Evolutionary conservation across 2,329 filamentous ascomycete genomes (phyloP).

Genomic region (Aspergillus oerlinghausenensis): DNA sequence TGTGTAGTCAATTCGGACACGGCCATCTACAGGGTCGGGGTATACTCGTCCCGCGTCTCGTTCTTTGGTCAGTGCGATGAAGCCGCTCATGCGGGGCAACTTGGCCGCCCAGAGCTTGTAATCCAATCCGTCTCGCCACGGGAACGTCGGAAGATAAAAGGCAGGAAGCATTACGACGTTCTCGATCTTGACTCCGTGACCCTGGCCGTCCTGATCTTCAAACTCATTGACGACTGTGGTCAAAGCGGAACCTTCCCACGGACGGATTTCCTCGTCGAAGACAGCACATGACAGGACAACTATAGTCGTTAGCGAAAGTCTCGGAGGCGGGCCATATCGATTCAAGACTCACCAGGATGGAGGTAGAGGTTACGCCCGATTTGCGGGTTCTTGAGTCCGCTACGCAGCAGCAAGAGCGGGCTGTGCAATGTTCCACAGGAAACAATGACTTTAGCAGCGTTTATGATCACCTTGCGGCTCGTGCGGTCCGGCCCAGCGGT

Average conservation of each 20-base stretch:
- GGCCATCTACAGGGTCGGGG: constrained; percentile 63
- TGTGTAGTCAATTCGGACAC: constrained; percentile 64
- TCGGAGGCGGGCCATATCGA: too few species aligned
- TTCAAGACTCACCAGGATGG: constrained; percentile 62
- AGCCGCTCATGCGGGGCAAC: constrained; percentile 64
- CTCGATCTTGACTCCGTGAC: constrained; percentile 81
- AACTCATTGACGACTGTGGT: constrained; percentile 73
- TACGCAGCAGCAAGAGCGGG: constrained; percentile 70
- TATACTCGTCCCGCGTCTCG: constrained; percentile 70
- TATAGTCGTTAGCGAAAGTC: constrained; percentile 6
- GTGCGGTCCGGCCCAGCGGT: constrained; percentile 50
- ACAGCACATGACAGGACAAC: constrained; percentile 48
- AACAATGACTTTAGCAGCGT: constrained; percentile 76
- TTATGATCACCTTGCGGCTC: constrained; percentile 63
- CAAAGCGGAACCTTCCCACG: constrained; percentile 73
- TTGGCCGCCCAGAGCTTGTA: constrained; percentile 68
- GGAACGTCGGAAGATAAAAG: constrained; percentile 56
- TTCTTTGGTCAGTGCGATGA: constrained; percentile 72
- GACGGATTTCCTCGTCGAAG: constrained; percentile 66
- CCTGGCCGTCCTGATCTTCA: constrained; percentile 73
- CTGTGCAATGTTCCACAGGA: constrained; percentile 71
- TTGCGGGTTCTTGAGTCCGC: constrained; percentile 74
- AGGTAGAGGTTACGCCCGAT: constrained; percentile 78
- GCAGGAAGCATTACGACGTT: constrained; percentile 70
- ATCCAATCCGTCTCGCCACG: constrained; percentile 64